Evolutionary conservation across 2,329 filamentous ascomycete genomes (phyloP), one percentile per base, ranked within the genome.

Genomic region (Fragosphaeria purpurea): DNA sequence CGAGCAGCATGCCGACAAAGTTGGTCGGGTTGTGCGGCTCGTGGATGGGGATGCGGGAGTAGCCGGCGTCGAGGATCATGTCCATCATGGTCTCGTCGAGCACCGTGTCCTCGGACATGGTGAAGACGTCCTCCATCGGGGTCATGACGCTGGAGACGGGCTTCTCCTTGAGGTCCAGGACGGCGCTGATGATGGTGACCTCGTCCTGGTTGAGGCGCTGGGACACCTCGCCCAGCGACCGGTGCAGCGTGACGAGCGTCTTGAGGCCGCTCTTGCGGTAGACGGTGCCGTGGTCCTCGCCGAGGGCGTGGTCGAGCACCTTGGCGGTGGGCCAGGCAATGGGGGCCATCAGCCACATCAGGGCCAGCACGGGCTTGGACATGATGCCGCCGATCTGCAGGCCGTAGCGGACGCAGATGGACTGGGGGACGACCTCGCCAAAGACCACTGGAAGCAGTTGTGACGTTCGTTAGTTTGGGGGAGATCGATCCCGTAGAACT

Each of bases 261-360:
- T 98, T 98, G 59, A 98, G 71, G 0, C 93, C 93, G 54, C 89
- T 91, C 73, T 97, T 98, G 71, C 97, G 97, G 79, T 98, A 98
- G 42, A 91, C 83, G 1, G 90, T 96, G 48, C 91, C 91, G 64
- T 97, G 91, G 62, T 97, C 91, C 67, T 95, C 86, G 54, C 93
- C 93, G 4, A 98, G 80, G 7, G 96, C 77, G 70, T 81, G 88
- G 69, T 98, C 93, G 60, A 98, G 85, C 22, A 98, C 79, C 69
- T 97, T 95, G 30, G 93, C 93, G 6, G 88, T 94, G 3, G 93
- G 93, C 85, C 88, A 98, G 44, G 91, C 89, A 45, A 97, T 74
- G 2, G 90, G 89, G 8, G 86, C 82, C 72, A 94, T 83, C 54
- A 96, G 65, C 70, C 90, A 97, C 93, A 98, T 98, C 59, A 98